Conservation (phyloP, 108 stramenopile genomes). For the Hondaea fermentalgiana region DNA sequence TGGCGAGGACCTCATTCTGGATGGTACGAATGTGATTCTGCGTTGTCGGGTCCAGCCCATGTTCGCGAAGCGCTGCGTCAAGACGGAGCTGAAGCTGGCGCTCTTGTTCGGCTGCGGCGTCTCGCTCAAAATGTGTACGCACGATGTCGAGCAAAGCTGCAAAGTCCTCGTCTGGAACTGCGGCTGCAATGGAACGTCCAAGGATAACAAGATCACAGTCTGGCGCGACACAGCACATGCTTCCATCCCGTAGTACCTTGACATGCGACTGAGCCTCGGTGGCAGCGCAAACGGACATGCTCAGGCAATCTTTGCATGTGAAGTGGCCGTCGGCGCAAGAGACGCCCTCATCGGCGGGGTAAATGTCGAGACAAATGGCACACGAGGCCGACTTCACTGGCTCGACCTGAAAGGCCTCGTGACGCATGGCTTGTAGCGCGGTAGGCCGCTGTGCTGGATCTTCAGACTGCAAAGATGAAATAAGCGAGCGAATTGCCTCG, state of each 20-base stretch:
- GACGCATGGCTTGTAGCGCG: neutral
- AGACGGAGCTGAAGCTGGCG: neutral
- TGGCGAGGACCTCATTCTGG: neutral
- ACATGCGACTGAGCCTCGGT: neutral
- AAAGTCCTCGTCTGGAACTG: neutral
- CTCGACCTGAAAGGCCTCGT: neutral
- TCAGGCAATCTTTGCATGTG: neutral
- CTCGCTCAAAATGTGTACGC: neutral
- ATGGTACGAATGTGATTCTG: neutral
- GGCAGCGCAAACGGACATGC: neutral
- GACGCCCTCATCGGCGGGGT: neutral
- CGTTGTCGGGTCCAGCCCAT: neutral
- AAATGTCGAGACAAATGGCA: neutral
- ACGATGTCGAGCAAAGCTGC: neutral
- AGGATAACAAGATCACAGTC: neutral
- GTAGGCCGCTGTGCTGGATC: neutral
- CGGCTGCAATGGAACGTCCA: neutral
- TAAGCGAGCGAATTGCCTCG: too few relatives aligned
- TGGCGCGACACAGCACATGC: neutral
- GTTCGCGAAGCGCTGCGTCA: neutral
- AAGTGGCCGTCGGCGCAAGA: neutral
- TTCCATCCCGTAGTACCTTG: neutral
- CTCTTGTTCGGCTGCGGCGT: neutral
- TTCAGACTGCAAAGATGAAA: too few relatives aligned
- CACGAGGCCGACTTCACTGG: neutral